Evolutionary conservation across 2,329 filamentous ascomycete genomes (phyloP), one percentile per base, ranked within the genome.

Genomic region (Fusarium tricinctum): DNA sequence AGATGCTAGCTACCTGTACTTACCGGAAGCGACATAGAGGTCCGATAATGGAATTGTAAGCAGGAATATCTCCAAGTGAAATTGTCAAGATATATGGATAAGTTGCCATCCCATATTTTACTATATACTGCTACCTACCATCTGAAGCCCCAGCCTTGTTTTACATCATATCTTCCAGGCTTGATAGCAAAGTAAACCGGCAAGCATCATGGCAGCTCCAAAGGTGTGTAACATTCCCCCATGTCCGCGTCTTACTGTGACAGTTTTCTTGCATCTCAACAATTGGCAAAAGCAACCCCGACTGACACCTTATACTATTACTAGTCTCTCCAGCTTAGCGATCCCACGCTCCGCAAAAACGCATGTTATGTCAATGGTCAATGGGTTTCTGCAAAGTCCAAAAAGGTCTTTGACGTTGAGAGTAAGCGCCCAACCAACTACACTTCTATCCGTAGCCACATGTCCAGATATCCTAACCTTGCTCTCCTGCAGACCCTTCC

Each of bases 281-380:
- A 33, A 50, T 46, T 58, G 47, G 30, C 44, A 45, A 56, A 56
- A 51, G 43, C 42, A 51, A 58, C 55, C 32, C 49, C 50, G 23
- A 63, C 69, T 70, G 40, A 73, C 55, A 47, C 45, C 22, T 39
- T 23, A 15, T 58, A 40, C 45, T 35, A 32, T 53, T 35, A 5
- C 35, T 19, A 20, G 15, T 26, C 38, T 53, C 35, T 66, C 38
- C 45, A 89, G 84, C 81, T 90, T 67, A 88, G 86, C 77, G 89
- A 91, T 73, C 81, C 83, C 61, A 87, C 86, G 35, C 85, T 95
- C 49, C 84, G 94, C 73, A 93, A 91, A 78, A 85, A 86, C 66
- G 84, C 91, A 76, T 84, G 87, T 63, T 94, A 91, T 75, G 87
- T 94, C 74, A 91, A 94, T 78, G 92, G 92, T 74, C 84, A 92